These are phyloP conservation scores for Rosa hybrid DNA, from an alignment of 331 rosid species.

Conservation along the genomic window DNA sequence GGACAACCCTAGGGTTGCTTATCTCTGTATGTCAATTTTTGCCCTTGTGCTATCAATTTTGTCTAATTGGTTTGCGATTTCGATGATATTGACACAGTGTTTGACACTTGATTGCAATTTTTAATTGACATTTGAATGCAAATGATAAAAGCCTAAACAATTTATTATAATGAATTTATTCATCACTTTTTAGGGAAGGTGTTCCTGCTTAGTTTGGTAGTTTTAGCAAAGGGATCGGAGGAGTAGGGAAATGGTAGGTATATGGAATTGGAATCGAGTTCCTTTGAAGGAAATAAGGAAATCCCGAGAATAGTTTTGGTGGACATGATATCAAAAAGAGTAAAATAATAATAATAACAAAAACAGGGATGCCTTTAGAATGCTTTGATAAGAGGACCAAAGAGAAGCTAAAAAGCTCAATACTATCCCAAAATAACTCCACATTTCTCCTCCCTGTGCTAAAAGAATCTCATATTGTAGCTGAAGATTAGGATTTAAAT, in stretches of 20 bases:
- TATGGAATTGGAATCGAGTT: neutral
- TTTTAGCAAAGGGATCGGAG: neutral
- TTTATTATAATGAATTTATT: neutral
- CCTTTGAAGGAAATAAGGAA: neutral
- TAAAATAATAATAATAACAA: no score
- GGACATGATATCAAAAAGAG: neutral
- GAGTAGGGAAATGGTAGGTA: neutral
- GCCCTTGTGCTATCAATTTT: neutral
- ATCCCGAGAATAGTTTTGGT: neutral
- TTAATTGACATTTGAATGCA: neutral
- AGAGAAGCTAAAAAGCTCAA: neutral
- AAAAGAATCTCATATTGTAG: neutral
- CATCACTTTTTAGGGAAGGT: neutral
- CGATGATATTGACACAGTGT: neutral
- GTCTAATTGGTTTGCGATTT: neutral
- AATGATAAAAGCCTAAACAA: neutral
- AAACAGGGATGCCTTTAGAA: neutral
- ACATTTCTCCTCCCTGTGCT: neutral
- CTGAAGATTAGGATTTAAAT: neutral
- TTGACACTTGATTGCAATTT: neutral
- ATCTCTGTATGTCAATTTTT: conserved; percentile 64
- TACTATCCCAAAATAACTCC: neutral
- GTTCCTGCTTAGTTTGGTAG: neutral
- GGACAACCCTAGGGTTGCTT: conserved; percentile 78
- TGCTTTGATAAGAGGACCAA: neutral